Evolutionary conservation across 129 eudicot species (phyloP).

Genomic region (Apium graveolens): DNA sequence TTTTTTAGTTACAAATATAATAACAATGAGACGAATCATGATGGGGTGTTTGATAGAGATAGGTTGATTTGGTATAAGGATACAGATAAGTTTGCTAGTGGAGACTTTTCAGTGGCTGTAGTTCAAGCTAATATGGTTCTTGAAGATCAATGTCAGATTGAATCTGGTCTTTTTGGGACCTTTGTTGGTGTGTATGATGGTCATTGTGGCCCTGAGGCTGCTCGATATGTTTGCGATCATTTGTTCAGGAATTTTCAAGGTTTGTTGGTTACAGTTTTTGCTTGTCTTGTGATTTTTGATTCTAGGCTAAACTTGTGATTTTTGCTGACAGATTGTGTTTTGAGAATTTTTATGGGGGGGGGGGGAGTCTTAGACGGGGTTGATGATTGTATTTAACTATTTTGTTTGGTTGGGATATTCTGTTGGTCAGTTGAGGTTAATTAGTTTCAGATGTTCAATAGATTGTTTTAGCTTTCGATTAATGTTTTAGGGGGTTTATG

Average conservation of each 20-base stretch:
- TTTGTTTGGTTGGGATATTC: not conserved
- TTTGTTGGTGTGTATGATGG: conserved; percentile 77
- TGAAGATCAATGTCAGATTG: conserved; percentile 69
- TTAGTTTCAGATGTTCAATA: not conserved
- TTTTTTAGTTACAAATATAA: too few relatives aligned
- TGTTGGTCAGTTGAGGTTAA: not conserved
- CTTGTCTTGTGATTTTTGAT: not conserved
- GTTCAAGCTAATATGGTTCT: conserved; percentile 57
- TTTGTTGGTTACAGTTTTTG: conserved; percentile 11
- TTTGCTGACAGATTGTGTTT: too few relatives aligned
- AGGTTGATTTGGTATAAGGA: conserved; percentile 51
- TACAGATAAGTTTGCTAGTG: conserved; percentile 36
- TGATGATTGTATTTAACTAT: too few relatives aligned
- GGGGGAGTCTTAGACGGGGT: too few relatives aligned
- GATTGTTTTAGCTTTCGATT: not conserved
- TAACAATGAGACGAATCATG: conserved; percentile 9
- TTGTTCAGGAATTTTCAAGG: conserved; percentile 49
- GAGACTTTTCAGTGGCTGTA: conserved; percentile 60
- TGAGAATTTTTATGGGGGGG: too few relatives aligned
- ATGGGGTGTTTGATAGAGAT: conserved; percentile 39
- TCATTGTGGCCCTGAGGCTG: conserved; percentile 60
- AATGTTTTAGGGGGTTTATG: not conserved
- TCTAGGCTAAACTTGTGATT: not conserved
- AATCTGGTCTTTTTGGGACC: conserved; percentile 53
- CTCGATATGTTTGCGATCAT: conserved; percentile 51